Conservation (phyloP, 352 stramenopile species). For the Pythium plurisporium region DNA sequence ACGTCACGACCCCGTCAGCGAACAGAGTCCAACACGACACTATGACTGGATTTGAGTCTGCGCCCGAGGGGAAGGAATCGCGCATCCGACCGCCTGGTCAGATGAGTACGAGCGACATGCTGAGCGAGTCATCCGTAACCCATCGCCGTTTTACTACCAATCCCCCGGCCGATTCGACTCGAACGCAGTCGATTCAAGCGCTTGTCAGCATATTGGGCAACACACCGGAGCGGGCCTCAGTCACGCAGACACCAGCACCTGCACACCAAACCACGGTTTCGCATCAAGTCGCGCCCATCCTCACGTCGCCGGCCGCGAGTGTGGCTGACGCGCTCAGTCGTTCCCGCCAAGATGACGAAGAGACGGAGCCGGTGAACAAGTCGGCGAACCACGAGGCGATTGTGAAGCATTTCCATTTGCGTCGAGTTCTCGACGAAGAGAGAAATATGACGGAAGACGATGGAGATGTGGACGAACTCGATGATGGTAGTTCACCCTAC, state of each 20-base stretch:
- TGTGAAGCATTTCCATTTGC: slow-evolving; percentile 21
- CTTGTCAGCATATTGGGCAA: slow-evolving; percentile 3
- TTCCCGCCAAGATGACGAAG: background rate
- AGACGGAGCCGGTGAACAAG: slow-evolving; percentile 5
- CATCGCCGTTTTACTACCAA: background rate
- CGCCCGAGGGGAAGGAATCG: slow-evolving; percentile 3
- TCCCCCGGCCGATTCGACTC: background rate
- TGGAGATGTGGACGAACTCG: background rate
- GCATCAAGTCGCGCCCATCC: slow-evolving; percentile 1
- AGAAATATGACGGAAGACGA: slow-evolving; percentile 7
- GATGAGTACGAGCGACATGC: slow-evolving; percentile 15
- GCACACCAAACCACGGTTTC: no score
- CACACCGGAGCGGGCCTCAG: background rate
- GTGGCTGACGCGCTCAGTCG: background rate
- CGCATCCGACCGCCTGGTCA: slow-evolving; percentile 12
- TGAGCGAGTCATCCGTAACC: background rate
- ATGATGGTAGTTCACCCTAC: background rate
- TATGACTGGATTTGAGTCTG: background rate
- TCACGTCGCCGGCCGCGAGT: background rate
- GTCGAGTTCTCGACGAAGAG: slow-evolving; percentile 11
- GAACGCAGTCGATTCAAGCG: slow-evolving; percentile 13
- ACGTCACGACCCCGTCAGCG: no score
- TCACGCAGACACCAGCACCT: background rate
- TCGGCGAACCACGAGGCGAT: slow-evolving; percentile 22
- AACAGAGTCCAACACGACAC: background rate